Percentiles rank a stretch among this genome's conserved stretches.
Evolutionary conservation across 2,329 filamentous ascomycete genomes (phyloP).

Genomic region (Fusarium austroafricanum): DNA sequence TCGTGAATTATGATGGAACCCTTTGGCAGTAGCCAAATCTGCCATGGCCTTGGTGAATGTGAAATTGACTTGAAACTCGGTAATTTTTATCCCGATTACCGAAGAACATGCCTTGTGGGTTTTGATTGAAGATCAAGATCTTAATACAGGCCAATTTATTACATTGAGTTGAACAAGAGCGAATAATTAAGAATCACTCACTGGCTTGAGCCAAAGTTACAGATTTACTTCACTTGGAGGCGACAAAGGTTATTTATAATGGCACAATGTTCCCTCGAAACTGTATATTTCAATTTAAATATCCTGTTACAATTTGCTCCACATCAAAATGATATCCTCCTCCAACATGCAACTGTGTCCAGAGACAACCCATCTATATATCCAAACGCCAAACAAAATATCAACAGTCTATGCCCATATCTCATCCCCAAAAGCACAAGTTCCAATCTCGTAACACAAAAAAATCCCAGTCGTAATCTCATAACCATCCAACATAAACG

Average conservation of each 20-base stretch:
- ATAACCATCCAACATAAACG: background rate
- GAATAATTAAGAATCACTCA: too few relatives aligned
- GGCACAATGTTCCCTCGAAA: background rate
- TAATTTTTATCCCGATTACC: background rate
- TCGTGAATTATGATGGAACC: conserved; percentile 3
- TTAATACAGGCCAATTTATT: background rate
- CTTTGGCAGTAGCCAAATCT: background rate
- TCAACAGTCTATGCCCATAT: background rate
- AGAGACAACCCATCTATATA: background rate
- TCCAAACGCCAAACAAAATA: conserved; percentile 11
- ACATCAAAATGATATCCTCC: background rate
- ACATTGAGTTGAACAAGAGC: too few relatives aligned
- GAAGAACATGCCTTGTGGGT: too few relatives aligned
- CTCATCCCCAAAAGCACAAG: too few relatives aligned
- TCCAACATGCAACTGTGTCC: background rate
- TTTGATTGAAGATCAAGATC: too few relatives aligned
- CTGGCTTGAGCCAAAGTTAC: background rate
- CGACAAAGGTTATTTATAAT: background rate
- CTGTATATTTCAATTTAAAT: background rate
- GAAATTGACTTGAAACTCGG: background rate
- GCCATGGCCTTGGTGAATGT: background rate
- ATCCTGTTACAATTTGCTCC: background rate
- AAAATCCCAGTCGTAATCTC: too few relatives aligned
- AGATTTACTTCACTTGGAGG: background rate
- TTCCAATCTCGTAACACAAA: background rate